These are phyloP conservation scores for Epichloe gansuensis DNA, from an alignment of 2,329 filamentous ascomycete genomes.

Conservation along the genomic window DNA sequence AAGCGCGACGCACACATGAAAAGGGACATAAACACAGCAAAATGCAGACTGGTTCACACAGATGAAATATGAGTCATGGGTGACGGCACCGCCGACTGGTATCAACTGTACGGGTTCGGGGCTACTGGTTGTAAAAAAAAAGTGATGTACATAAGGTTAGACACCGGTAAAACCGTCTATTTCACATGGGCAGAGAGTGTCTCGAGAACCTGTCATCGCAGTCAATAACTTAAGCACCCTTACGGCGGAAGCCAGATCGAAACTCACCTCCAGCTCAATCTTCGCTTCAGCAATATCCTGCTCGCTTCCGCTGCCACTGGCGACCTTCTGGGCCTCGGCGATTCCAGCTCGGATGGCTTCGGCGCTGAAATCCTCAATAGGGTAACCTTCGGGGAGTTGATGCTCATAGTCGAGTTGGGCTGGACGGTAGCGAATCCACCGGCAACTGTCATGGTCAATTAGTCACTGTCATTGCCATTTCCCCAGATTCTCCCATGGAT, in stretches of 20 bases:
- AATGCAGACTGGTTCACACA: not conserved
- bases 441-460: slow-evolving; percentile 51
- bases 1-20: not conserved
- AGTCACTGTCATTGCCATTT: slow-evolving; percentile 1
- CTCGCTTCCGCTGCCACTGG: slow-evolving; percentile 80
- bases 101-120: slow-evolving; percentile 25
- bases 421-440: slow-evolving; percentile 96
- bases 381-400: slow-evolving; percentile 94
- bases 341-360: slow-evolving; percentile 86
- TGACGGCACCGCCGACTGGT: slow-evolving; percentile 18
- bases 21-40: not conserved
- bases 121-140: slow-evolving; percentile 23
- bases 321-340: slow-evolving; percentile 90
- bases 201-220: slow-evolving; percentile 56
- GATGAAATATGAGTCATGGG: slow-evolving; percentile 1
- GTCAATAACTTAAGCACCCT: not conserved
- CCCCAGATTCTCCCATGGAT: not conserved
- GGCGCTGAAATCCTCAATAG: slow-evolving; percentile 89
- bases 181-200: slow-evolving; percentile 70
- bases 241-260: not conserved
- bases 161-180: slow-evolving; percentile 45
- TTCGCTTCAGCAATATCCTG: slow-evolving; percentile 97
- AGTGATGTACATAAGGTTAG: slow-evolving; percentile 31
- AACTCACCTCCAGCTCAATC: slow-evolving; percentile 85
- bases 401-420: slow-evolving; percentile 87